phyloP scores from a whole-genome alignment of 2,329 filamentous ascomycete genomes.

The Tricladium varicosporioides region DNA sequence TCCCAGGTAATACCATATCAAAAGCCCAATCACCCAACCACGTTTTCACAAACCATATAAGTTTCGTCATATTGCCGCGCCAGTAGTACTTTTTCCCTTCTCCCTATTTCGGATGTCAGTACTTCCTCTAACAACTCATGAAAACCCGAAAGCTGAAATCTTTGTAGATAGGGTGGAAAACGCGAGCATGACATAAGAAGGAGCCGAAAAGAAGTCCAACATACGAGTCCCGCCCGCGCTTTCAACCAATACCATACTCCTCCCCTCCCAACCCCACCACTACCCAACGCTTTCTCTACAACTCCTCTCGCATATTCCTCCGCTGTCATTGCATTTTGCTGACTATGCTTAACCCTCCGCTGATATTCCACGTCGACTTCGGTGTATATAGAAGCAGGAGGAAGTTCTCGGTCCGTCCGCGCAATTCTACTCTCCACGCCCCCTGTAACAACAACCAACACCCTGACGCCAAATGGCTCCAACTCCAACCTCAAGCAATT shows the following conservation, averaged over 20 bases:
- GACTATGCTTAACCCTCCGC: constrained; percentile 25
- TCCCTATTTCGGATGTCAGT: too few species aligned
- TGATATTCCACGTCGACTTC: constrained; percentile 21
- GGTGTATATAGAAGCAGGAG: constrained; percentile 24
- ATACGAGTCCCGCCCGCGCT: too few species aligned
- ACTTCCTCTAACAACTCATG: too few species aligned
- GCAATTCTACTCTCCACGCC: constrained; percentile 25
- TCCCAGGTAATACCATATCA: too few species aligned
- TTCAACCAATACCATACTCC: constrained; percentile 20
- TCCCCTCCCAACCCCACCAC: constrained; percentile 12
- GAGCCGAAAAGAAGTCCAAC: too few species aligned
- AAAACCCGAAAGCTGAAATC: too few species aligned
- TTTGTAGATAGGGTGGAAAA: too few species aligned
- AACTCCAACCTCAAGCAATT: constrained; percentile 30
- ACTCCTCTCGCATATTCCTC: constrained; percentile 26
- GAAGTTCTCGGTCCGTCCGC: constrained; percentile 14
- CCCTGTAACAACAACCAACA: constrained; percentile 28
- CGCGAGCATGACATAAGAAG: too few species aligned
- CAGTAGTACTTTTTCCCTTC: too few species aligned
- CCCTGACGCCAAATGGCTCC: constrained; percentile 27
- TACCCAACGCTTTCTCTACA: constrained; percentile 26
- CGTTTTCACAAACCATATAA: too few species aligned
- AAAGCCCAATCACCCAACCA: too few species aligned
- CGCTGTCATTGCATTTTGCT: constrained; percentile 25
- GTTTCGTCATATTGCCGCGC: too few species aligned